Conservation (phyloP, 1,284 basidiomycete species). For the Coniferiporia sulphurascens region DNA sequence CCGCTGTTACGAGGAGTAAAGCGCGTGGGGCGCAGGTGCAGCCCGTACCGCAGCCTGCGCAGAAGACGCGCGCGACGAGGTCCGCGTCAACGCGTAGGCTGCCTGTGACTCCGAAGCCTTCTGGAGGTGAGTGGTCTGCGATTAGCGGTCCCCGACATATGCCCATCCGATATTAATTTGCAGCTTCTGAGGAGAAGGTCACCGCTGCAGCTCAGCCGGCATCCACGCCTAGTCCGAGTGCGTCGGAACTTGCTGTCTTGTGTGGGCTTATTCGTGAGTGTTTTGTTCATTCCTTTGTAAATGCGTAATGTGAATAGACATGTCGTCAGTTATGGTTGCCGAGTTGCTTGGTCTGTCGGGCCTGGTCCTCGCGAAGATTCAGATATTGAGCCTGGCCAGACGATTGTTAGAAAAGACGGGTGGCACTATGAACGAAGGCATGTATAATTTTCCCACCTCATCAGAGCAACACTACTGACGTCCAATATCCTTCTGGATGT, state of each 20-base stretch:
- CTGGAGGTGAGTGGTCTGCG: slow-evolving; percentile 34
- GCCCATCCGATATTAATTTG: neutral
- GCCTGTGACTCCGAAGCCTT: slow-evolving; percentile 30
- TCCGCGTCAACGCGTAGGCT: neutral
- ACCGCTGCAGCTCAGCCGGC: neutral
- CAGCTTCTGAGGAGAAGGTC: neutral
- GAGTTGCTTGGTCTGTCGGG: slow-evolving; percentile 66
- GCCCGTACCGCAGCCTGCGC: neutral
- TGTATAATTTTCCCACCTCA: neutral
- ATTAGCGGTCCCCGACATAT: neutral
- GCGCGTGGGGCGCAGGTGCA: neutral
- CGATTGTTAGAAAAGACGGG: slow-evolving; percentile 31
- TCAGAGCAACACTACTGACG: neutral
- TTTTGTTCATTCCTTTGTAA: neutral
- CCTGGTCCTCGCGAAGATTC: slow-evolving; percentile 39
- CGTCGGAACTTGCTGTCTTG: slow-evolving; percentile 22
- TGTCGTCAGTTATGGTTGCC: slow-evolving; percentile 48
- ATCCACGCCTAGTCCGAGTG: neutral
- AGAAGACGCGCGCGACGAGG: neutral
- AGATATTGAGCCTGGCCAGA: slow-evolving; percentile 44
- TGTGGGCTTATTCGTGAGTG: slow-evolving; percentile 48
- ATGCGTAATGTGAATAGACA: slow-evolving; percentile 13
- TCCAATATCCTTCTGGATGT: neutral
- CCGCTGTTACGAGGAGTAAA: neutral
- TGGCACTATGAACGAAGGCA: slow-evolving; percentile 4